These are phyloP conservation scores for Diaporthe sp. DNA, from an alignment of 2,329 filamentous ascomycete genomes.

Conservation along the genomic window DNA sequence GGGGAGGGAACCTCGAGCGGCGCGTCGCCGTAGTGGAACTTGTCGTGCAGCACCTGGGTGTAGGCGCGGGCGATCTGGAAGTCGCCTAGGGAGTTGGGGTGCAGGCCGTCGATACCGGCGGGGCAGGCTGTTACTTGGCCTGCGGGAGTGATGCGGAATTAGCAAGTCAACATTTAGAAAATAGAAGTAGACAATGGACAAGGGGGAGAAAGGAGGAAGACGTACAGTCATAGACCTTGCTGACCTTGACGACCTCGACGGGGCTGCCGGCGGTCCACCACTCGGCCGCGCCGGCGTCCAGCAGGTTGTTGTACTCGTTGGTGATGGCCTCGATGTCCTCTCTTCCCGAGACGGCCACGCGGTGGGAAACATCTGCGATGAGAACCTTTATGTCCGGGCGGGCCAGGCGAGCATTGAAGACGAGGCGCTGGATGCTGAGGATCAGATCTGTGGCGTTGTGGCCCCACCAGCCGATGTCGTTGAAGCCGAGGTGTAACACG, in stretches of 20 bases:
- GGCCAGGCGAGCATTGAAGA: constrained; percentile 49
- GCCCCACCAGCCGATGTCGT: constrained; percentile 52
- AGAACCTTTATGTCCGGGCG: constrained; percentile 48
- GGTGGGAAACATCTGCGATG: constrained; percentile 51
- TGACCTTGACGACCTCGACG: constrained; percentile 51
- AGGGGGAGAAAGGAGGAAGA: too few species aligned
- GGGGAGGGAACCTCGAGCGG: constrained; percentile 45
- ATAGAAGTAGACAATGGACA: too few species aligned
- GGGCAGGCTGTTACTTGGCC: constrained; percentile 45
- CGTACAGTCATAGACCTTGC: constrained; percentile 50
- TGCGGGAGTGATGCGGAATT: neutral
- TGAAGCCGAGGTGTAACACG: constrained; percentile 52
- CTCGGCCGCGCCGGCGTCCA: constrained; percentile 43
- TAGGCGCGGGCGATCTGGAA: constrained; percentile 59
- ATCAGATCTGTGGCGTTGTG: constrained; percentile 44
- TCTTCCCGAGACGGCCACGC: constrained; percentile 44
- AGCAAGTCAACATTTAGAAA: too few species aligned
- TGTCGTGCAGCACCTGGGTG: constrained; percentile 48
- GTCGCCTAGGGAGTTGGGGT: constrained; percentile 58
- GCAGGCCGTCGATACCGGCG: constrained; percentile 57
- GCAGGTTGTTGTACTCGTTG: constrained; percentile 47
- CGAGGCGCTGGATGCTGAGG: constrained; percentile 46
- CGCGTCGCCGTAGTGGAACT: constrained; percentile 45
- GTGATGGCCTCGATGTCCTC: constrained; percentile 47
- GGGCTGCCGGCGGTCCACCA: constrained; percentile 50